Evolutionary conservation across 305 asterid genomes (phyloP).

Genomic region (Nicotiana rustica): DNA sequence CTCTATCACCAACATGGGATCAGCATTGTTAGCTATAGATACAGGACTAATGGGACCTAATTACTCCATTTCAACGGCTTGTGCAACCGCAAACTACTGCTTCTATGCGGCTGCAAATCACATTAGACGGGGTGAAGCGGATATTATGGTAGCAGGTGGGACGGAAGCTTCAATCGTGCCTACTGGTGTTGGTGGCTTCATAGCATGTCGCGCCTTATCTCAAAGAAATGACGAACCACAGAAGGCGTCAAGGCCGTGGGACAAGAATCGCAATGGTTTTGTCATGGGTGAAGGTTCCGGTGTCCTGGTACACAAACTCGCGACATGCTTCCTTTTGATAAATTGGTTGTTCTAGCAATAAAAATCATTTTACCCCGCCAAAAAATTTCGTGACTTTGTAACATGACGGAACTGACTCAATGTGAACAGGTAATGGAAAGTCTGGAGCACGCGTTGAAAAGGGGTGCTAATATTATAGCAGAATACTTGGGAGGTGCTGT

Average conservation of each 20-base stretch:
- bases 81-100: conserved; percentile 71
- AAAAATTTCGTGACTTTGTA: not conserved
- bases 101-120: conserved; percentile 72
- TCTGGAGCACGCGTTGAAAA: conserved; percentile 69
- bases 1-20: conserved; percentile 73
- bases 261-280: conserved; percentile 73
- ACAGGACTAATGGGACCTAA: conserved; percentile 75
- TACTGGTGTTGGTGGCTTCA: conserved; percentile 73
- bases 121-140: conserved; percentile 77
- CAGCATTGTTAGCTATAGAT: conserved; percentile 72
- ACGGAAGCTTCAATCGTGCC: conserved; percentile 62
- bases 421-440: conserved; percentile 66
- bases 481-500: conserved; percentile 76
- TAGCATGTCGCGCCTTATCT: conserved; percentile 82
- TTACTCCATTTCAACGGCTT: conserved; percentile 76
- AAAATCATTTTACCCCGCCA: not conserved
- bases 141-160: conserved; percentile 77
- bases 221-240: conserved; percentile 65
- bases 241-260: conserved; percentile 79
- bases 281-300: conserved; percentile 82
- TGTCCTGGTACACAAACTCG: conserved; percentile 52
- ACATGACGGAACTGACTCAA: not conserved
- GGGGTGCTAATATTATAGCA: conserved; percentile 64
- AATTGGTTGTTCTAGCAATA: not conserved
- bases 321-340: not conserved